Evolutionary conservation across 2,329 filamentous ascomycete species (phyloP).

Genomic region (Pseudogymnoascus sp.): DNA sequence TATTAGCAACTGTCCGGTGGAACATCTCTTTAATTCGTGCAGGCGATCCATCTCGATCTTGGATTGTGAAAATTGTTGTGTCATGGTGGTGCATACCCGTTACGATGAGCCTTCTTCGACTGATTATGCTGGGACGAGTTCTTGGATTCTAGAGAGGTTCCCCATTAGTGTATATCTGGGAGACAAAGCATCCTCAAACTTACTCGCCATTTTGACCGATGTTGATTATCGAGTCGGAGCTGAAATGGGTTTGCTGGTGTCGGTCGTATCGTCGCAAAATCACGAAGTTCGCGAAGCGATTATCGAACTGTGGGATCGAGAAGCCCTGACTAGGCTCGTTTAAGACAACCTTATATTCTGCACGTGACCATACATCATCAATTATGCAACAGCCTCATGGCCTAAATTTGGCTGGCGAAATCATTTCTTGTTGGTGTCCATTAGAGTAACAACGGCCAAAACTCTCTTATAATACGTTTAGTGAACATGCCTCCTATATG

Average conservation of each 20-base stretch:
- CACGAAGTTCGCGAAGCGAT: conserved; percentile 10
- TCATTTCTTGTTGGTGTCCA: background rate
- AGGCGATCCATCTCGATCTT: background rate
- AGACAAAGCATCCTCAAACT: conserved; percentile 30
- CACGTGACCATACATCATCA: conserved; percentile 2
- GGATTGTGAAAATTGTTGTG: conserved; percentile 1
- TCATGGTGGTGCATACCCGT: conserved; percentile 63
- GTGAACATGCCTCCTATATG: background rate
- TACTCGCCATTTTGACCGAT: conserved; percentile 60
- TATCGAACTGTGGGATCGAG: conserved; percentile 10
- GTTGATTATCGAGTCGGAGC: conserved; percentile 11
- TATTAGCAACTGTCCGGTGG: background rate
- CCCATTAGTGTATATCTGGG: conserved; percentile 5
- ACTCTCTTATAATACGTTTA: background rate
- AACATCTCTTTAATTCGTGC: background rate
- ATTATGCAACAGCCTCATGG: background rate
- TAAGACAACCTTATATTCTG: conserved; percentile 6
- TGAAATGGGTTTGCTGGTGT: conserved; percentile 10
- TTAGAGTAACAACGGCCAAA: background rate
- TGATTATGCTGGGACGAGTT: conserved; percentile 99
- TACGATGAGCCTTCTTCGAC: conserved; percentile 96
- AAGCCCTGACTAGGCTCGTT: conserved; percentile 10
- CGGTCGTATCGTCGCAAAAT: conserved; percentile 10
- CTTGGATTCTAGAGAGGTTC: conserved; percentile 72
- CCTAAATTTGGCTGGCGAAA: background rate